These are phyloP conservation scores for Cyberlindnera maclurae DNA, from an alignment of 805 yeast species.

Conservation along the genomic window DNA sequence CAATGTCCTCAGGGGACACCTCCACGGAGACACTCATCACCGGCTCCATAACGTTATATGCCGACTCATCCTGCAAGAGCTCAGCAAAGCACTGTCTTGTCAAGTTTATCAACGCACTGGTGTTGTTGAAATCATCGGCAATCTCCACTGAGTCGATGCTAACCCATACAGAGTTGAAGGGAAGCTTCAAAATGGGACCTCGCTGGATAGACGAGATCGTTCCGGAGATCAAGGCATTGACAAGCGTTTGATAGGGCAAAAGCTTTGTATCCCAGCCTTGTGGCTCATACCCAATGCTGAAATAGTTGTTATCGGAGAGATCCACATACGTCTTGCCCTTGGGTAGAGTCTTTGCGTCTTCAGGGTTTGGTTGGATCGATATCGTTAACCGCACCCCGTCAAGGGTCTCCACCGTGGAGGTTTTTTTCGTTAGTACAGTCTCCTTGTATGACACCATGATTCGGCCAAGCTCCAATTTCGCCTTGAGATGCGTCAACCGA, in stretches of 20 bases:
- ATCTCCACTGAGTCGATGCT: slow-evolving; percentile 41
- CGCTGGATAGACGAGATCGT: slow-evolving; percentile 53
- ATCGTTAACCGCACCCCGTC: slow-evolving; percentile 22
- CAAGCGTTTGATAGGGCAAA: slow-evolving; percentile 45
- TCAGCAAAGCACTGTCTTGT: slow-evolving; percentile 39
- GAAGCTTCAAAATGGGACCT: slow-evolving; percentile 48
- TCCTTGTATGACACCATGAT: slow-evolving; percentile 91
- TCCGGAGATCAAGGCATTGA: slow-evolving; percentile 52
- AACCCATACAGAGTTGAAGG: slow-evolving; percentile 55
- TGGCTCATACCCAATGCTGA: slow-evolving; percentile 27
- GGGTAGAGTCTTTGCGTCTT: slow-evolving; percentile 20
- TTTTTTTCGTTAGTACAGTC: slow-evolving; percentile 30
- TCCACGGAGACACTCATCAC: slow-evolving; percentile 69
- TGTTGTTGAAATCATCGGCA: slow-evolving; percentile 40
- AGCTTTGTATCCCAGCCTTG: slow-evolving; percentile 22
- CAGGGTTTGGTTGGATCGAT: slow-evolving; percentile 28
- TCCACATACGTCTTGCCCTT: slow-evolving; percentile 21
- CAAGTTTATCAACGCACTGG: slow-evolving; percentile 35
- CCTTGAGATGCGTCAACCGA: slow-evolving; percentile 75
- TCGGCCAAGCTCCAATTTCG: slow-evolving; percentile 71
- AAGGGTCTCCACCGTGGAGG: slow-evolving; percentile 12
- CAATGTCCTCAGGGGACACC: slow-evolving; percentile 66
- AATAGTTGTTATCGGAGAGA: slow-evolving; percentile 29
- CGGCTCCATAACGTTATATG: slow-evolving; percentile 72
- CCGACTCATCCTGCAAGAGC: slow-evolving; percentile 25